Conservation (phyloP, 23 red algal genomes). For the Pyropia haitanensis region DNA sequence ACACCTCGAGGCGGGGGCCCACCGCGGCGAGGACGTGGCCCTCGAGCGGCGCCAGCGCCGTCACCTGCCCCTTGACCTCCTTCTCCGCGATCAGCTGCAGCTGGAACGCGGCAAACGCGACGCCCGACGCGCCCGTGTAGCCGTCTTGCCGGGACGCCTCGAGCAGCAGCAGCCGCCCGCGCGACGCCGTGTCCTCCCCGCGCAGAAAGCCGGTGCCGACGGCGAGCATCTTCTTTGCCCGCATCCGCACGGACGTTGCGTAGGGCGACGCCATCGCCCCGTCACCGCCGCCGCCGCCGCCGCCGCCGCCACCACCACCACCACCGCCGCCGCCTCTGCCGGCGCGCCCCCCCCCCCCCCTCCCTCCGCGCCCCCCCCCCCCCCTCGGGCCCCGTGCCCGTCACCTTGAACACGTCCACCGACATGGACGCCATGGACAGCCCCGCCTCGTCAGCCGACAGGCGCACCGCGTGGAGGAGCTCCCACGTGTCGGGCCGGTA, state of each 20-base stretch:
- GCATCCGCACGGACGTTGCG: slow-evolving; percentile 51
- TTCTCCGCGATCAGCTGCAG: slow-evolving; percentile 86
- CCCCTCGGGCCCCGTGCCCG: neutral
- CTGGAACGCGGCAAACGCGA: slow-evolving; percentile 67
- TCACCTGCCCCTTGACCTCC: slow-evolving; percentile 82
- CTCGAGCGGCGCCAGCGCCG: slow-evolving; percentile 72
- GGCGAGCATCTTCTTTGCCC: slow-evolving; percentile 81
- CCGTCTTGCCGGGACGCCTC: slow-evolving; percentile 78
- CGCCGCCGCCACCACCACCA: slow-evolving; percentile 27
- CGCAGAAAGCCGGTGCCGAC: slow-evolving; percentile 79
- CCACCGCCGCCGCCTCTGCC: slow-evolving; percentile 1
- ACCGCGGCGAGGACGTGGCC: slow-evolving; percentile 73
- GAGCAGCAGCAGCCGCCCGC: slow-evolving; percentile 84
- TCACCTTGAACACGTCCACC: slow-evolving; percentile 69
- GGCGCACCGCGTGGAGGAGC: slow-evolving; percentile 50
- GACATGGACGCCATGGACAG: slow-evolving; percentile 61
- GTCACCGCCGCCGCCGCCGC: slow-evolving; percentile 40
- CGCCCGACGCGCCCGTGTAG: slow-evolving; percentile 26
- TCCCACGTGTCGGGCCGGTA: slow-evolving; percentile 85
- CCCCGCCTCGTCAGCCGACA: slow-evolving; percentile 63
- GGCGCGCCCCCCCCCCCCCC: neutral
- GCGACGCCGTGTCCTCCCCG: slow-evolving; percentile 76
- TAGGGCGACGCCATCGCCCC: slow-evolving; percentile 45
- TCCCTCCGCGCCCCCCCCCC: neutral
- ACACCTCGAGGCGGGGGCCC: slow-evolving; percentile 81